Conservation (phyloP, 148 eudicot species). For the Cornus controversa region DNA sequence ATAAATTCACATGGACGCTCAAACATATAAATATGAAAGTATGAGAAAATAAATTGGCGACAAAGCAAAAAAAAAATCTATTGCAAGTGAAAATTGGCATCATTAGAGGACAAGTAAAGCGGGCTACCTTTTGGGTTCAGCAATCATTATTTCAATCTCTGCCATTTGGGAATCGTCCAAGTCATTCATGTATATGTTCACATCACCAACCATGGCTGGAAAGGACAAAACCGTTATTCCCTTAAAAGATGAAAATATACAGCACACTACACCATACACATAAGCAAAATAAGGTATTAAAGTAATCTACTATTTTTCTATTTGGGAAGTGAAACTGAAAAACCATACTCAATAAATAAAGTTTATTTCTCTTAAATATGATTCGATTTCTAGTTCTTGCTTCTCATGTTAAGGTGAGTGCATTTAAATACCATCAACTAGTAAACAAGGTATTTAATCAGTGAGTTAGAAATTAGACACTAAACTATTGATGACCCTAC, state of each 20-base stretch:
- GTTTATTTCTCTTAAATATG: not conserved
- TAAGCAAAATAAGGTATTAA: not conserved
- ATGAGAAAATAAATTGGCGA: not conserved
- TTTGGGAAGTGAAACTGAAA: not conserved
- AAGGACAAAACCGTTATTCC: not conserved
- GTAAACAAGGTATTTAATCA: not conserved
- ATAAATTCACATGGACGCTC: not conserved
- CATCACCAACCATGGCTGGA: conserved; percentile 81
- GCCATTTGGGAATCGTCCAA: conserved; percentile 68
- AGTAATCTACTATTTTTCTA: not conserved
- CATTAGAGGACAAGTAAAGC: not conserved
- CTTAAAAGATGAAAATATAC: not conserved
- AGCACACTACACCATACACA: not conserved
- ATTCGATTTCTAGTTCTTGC: not conserved
- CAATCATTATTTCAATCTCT: conserved; percentile 94
- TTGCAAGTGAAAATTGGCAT: not conserved
- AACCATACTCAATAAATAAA: not conserved
- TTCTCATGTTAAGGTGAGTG: not conserved
- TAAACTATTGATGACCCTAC: not conserved
- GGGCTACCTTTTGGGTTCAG: conserved; percentile 66
- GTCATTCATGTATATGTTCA: conserved; percentile 93
- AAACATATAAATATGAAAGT: not conserved
- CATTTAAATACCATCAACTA: conserved; percentile 1
- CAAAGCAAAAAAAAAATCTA: not conserved
- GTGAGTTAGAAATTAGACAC: not conserved